Evolutionary conservation across 2,329 filamentous ascomycete species (phyloP).

Genomic region (Dactylonectria estremocensis): DNA sequence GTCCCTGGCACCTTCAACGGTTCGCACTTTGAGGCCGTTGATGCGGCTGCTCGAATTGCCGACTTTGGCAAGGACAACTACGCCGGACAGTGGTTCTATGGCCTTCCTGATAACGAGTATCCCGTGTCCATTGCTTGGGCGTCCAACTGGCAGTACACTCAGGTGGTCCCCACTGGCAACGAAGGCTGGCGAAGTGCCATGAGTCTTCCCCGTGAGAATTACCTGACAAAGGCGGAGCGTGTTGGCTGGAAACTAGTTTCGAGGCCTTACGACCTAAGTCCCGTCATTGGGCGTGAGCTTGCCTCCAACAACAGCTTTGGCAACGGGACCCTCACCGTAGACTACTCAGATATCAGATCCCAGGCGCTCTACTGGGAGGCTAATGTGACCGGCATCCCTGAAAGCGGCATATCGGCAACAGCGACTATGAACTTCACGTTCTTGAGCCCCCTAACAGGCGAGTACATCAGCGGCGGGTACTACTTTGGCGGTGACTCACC

Average conservation of each 20-base stretch:
- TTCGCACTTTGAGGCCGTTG: conserved; percentile 67
- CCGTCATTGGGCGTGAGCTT: conserved; percentile 63
- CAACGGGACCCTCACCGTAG: conserved; percentile 64
- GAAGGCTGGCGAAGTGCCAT: conserved; percentile 54
- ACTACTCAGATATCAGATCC: conserved; percentile 59
- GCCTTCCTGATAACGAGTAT: conserved; percentile 39
- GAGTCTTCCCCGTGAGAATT: conserved; percentile 62
- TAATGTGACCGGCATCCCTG: conserved; percentile 61
- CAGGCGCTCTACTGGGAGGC: conserved; percentile 70
- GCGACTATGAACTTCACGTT: conserved; percentile 52
- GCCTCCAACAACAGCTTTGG: conserved; percentile 60
- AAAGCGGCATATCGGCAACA: conserved; percentile 30
- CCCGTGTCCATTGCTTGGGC: conserved; percentile 56
- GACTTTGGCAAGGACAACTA: conserved; percentile 58
- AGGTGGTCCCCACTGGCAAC: conserved; percentile 48
- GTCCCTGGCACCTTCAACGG: conserved; percentile 75
- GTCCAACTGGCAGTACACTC: conserved; percentile 54
- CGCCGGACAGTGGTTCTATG: conserved; percentile 55
- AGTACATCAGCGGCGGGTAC: conserved; percentile 47
- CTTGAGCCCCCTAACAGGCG: conserved; percentile 43
- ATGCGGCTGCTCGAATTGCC: conserved; percentile 47
- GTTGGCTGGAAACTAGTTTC: conserved; percentile 67
- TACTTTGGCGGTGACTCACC: conserved; percentile 47
- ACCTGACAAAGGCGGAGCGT: conserved; percentile 65
- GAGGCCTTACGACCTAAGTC: conserved; percentile 63